Base-by-base conservation (phyloP, 2,329 filamentous ascomycete genomes). In the Lasiodiplodia sp. region DNA sequence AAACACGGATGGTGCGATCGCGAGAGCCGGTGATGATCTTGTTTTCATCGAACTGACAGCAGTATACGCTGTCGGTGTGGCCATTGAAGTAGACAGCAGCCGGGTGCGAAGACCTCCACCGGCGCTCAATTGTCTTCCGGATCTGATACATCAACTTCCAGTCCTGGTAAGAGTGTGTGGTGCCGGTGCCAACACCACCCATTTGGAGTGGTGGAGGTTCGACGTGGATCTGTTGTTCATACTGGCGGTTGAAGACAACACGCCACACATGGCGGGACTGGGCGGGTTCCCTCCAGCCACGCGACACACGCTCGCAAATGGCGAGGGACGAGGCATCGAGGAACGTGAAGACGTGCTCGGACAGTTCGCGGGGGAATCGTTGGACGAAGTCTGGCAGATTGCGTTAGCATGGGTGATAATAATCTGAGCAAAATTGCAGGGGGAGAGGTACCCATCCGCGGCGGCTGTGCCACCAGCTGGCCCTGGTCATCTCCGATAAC, bases 11-110 rank as follows among this genome's bases (percentile, higher is more conserved):
- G 0, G 96, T 98, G 78, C 93, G 92, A 81, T 99, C 96, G 71
- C 96, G 91, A 11, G 95, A 97, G 34, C 96, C 96, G 2, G 96
- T 98, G 72, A 99, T 94, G 76, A 98, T 97, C 81, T 98, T 99
- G 77, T 92, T 86, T 91, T 98, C 95, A 79, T 99, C 96, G 78
- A 98, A 99, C 77, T 99, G 96, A 68, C 97, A 88, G 80, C 96
- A 99, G 82, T 99, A 99, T 68, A 99, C 96, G 72, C 94, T 97
- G 79, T 99, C 96, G 31, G 90, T 90, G 78, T 99, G 96, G 2
- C 96, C 96, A 74, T 96, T 93, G 25, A 99, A 86, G 79, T 97
- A 98, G 68, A 97, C 89, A 0, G 93, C 91, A 56, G 89, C 90
- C 10, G 94, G 92, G 72, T 90, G 90, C 68, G 92, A 91, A 63